A percentile compares a stretch with the other conserved stretches of the same genome.
These are phyloP conservation scores for Clavaria fumosa DNA, from an alignment of 768 basidiomycete species.

Conservation along the genomic window DNA sequence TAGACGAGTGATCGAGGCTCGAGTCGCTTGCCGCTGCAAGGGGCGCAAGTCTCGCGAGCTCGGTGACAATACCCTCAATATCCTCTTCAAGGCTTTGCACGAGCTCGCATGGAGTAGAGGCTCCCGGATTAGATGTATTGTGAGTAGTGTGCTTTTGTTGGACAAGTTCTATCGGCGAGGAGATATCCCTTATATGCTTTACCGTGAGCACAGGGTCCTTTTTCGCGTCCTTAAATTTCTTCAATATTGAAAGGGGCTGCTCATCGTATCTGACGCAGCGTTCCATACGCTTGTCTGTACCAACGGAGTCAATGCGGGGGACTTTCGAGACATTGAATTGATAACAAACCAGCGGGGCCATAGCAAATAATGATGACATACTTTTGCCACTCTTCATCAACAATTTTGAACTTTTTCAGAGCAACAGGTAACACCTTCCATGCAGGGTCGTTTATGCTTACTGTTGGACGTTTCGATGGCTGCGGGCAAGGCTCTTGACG, in stretches of 20 bases:
- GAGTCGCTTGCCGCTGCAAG: constrained; percentile 37
- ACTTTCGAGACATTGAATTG: too few species aligned
- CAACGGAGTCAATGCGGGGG: too few species aligned
- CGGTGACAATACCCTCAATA: too few species aligned
- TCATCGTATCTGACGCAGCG: constrained; percentile 96
- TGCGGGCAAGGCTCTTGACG: too few species aligned
- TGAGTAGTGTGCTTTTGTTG: constrained; percentile 90
- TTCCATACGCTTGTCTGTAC: constrained; percentile 70
- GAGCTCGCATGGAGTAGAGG: too few species aligned
- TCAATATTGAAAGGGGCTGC: constrained; percentile 92
- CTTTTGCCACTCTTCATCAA: constrained; percentile 96
- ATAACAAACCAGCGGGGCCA: constrained; percentile 63
- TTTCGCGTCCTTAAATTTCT: constrained; percentile 91
- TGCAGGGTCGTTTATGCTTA: constrained; percentile 93
- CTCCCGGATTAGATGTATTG: constrained; percentile 48
- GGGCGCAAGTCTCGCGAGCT: constrained; percentile 30
- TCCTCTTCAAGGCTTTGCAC: too few species aligned
- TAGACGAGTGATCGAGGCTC: too few species aligned
- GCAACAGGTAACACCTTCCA: constrained; percentile 98
- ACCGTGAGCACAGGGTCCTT: constrained; percentile 99
- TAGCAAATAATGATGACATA: constrained; percentile 99
- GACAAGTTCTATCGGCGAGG: constrained; percentile 92
- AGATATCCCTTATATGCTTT: constrained; percentile 91
- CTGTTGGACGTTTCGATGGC: too few species aligned
- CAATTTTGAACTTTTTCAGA: constrained; percentile 96